Evolutionary conservation across 441 rosid genomes (phyloP).

Genomic region (Jatropha podagrica): DNA sequence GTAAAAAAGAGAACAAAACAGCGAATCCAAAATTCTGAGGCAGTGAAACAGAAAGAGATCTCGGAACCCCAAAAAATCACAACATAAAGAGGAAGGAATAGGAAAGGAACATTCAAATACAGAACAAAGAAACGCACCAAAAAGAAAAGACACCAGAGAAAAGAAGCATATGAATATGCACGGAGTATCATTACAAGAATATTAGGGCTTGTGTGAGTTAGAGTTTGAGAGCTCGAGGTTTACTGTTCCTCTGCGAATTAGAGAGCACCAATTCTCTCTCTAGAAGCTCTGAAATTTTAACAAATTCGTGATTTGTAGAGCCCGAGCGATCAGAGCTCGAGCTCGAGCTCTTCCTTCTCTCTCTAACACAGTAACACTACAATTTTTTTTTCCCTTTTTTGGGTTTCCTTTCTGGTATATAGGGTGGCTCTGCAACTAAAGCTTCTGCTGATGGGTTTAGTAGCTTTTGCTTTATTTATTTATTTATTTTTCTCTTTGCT

Average conservation of each 20-base stretch:
- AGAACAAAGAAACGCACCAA: slow-evolving; percentile 24
- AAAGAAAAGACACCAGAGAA: slow-evolving; percentile 3
- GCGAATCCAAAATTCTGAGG: slow-evolving; percentile 17
- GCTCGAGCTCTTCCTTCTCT: slow-evolving; percentile 3
- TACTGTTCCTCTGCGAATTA: neutral
- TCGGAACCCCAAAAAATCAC: neutral
- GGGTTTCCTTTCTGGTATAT: neutral
- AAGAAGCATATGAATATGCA: slow-evolving; percentile 20
- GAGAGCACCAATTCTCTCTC: slow-evolving; percentile 1
- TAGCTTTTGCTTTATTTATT: neutral
- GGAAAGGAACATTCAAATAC: slow-evolving; percentile 22
- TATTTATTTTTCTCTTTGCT: neutral
- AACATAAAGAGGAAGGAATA: slow-evolving; percentile 10
- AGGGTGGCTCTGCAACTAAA: slow-evolving; percentile 8
- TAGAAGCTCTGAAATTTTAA: slow-evolving; percentile 11
- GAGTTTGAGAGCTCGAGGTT: neutral
- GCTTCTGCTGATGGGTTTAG: neutral
- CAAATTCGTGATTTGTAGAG: neutral
- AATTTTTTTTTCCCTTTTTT: neutral
- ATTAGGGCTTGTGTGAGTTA: neutral
- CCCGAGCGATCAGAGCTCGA: slow-evolving; percentile 15
- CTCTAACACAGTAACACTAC: slow-evolving; percentile 1
- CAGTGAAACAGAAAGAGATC: slow-evolving; percentile 12
- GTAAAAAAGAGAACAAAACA: slow-evolving; percentile 10
- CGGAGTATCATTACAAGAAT: slow-evolving; percentile 1